Evolutionary conservation across 805 yeast species (phyloP).

Genomic region (Pichia insulana): DNA sequence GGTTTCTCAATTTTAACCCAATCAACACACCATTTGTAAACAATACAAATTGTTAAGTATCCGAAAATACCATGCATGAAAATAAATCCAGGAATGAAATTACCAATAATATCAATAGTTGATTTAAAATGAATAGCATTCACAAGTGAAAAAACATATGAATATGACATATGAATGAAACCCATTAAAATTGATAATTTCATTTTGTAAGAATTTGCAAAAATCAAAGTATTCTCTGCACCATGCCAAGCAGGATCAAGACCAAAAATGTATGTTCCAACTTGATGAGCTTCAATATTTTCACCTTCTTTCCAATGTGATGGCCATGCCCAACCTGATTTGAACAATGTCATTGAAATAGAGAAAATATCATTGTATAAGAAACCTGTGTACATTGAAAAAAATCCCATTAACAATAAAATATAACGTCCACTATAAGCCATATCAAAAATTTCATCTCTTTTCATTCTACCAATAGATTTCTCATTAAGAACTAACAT

Average conservation of each 20-base stretch:
- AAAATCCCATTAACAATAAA: conserved; percentile 81
- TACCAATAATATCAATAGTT: conserved; percentile 76
- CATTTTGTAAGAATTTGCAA: conserved; percentile 96
- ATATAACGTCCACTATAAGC: conserved; percentile 91
- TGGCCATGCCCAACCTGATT: conserved; percentile 94
- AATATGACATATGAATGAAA: conserved; percentile 87
- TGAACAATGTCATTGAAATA: conserved; percentile 78
- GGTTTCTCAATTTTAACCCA: conserved; percentile 72
- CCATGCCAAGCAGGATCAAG: conserved; percentile 97
- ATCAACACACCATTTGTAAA: conserved; percentile 91
- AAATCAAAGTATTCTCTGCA: conserved; percentile 80
- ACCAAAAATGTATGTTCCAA: conserved; percentile 75
- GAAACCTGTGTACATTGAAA: conserved; percentile 93
- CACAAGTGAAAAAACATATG: conserved; percentile 74
- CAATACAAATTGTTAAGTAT: conserved; percentile 73
- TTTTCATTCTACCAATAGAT: conserved; percentile 54
- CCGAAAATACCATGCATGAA: conserved; percentile 98
- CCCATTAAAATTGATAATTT: conserved; percentile 93
- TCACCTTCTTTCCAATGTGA: conserved; percentile 61
- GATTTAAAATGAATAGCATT: conserved; percentile 66
- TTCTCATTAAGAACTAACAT: conserved; percentile 67
- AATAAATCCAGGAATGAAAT: conserved; percentile 86
- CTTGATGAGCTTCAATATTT: conserved; percentile 52
- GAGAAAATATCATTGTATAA: conserved; percentile 92
- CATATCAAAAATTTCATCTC: conserved; percentile 96